Evolutionary conservation across 2,329 filamentous ascomycete genomes (phyloP).

Genomic region (Capronia americana): DNA sequence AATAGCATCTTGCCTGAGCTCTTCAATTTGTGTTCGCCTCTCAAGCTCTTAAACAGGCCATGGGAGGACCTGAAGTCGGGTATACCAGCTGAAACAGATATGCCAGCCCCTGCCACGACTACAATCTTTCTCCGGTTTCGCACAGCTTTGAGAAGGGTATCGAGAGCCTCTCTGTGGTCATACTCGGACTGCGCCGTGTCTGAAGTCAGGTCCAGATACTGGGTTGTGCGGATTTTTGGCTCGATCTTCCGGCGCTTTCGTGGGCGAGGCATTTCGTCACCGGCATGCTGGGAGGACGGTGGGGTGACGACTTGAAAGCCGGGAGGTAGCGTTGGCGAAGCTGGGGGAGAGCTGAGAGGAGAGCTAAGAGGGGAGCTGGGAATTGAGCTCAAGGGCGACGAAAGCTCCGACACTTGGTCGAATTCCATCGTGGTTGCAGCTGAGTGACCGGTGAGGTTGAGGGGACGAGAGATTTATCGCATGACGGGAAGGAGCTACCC

Average conservation of each 20-base stretch:
- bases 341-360: conserved; percentile 50
- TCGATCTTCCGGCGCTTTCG: conserved; percentile 76
- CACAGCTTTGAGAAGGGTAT: conserved; percentile 74
- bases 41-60: conserved; percentile 85
- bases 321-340: conserved; percentile 48
- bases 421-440: conserved; percentile 31
- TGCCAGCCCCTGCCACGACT: conserved; percentile 93
- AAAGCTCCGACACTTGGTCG: conserved; percentile 34
- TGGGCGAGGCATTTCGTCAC: conserved; percentile 70
- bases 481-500: conserved; percentile 27
- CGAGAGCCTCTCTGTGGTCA: conserved; percentile 67
- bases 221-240: conserved; percentile 75
- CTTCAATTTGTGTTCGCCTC: conserved; percentile 87
- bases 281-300: conserved; percentile 54
- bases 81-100: conserved; percentile 95
- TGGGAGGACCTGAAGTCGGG: conserved; percentile 94
- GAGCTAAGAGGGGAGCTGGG: conserved; percentile 54
- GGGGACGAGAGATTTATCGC: conserved; percentile 30
- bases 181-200: conserved; percentile 43
- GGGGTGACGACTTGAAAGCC: conserved; percentile 50
- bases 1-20: conserved; percentile 94
- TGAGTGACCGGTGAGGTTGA: conserved; percentile 12
- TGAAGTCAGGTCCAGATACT: conserved; percentile 72
- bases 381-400: conserved; percentile 36
- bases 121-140: conserved; percentile 95